Conservation (phyloP, 257 asterid species). For the Nicotiana tabacum region DNA sequence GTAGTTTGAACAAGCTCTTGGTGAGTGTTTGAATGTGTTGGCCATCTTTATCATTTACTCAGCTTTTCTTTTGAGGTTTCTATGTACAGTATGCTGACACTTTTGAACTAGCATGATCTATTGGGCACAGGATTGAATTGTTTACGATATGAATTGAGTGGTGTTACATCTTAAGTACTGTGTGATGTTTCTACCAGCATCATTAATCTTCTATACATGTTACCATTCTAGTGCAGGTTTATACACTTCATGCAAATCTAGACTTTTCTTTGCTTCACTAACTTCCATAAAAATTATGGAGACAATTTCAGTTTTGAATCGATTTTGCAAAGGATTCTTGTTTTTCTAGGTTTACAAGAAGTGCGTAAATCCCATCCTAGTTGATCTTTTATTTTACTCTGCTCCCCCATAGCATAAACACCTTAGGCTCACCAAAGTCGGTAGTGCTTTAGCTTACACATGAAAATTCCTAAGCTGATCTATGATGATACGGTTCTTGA, state of each 20-base stretch:
- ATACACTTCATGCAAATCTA: background rate
- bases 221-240: background rate
- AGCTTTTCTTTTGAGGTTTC: background rate
- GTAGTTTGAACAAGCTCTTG: constrained; percentile 15
- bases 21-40: constrained; percentile 22
- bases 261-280: background rate
- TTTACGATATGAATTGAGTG: background rate
- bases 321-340: background rate
- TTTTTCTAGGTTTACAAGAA: background rate
- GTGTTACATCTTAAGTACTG: background rate
- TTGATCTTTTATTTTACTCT: background rate
- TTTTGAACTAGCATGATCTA: background rate
- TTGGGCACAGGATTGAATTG: background rate
- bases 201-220: background rate
- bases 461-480: background rate
- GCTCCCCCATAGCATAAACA: background rate
- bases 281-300: background rate
- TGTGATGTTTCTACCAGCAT: background rate
- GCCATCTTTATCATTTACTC: background rate
- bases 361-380: background rate
- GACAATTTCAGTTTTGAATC: background rate
- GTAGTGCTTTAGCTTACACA: background rate
- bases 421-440: background rate
- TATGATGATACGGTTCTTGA: background rate
- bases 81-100: background rate